Conservation (phyloP, 345 rosid genomes). For the Bruguiera parviflora region DNA sequence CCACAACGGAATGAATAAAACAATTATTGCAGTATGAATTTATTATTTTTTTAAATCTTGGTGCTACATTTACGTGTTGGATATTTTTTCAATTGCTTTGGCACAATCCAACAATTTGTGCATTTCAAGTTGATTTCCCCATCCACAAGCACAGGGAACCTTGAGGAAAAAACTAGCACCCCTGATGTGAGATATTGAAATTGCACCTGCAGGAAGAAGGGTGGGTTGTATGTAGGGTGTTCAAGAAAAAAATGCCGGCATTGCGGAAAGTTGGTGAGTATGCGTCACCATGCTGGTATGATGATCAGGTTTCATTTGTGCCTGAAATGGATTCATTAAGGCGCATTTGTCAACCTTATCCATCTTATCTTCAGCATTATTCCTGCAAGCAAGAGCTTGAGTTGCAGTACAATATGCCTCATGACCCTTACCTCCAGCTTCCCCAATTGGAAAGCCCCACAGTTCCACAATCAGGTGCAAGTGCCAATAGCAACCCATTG, state of each 20-base stretch:
- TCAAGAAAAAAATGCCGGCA: slow-evolving; percentile 77
- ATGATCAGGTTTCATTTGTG: slow-evolving; percentile 75
- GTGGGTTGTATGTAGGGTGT: slow-evolving; percentile 96
- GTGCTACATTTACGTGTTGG: no score
- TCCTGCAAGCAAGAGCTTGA: slow-evolving; percentile 84
- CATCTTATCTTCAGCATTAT: slow-evolving; percentile 48
- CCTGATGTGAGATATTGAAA: slow-evolving; percentile 6
- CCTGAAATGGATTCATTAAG: slow-evolving; percentile 61
- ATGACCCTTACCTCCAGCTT: slow-evolving; percentile 64
- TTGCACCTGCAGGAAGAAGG: slow-evolving; percentile 58
- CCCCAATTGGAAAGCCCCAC: slow-evolving; percentile 82
- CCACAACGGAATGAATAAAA: no score
- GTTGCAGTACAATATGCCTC: slow-evolving; percentile 48
- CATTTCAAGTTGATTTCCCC: not conserved
- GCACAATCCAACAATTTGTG: no score
- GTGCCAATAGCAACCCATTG: slow-evolving; percentile 42
- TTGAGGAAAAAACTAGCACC: not conserved
- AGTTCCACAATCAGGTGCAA: slow-evolving; percentile 47
- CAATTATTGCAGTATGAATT: no score
- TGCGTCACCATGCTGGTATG: slow-evolving; percentile 77
- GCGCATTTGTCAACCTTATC: slow-evolving; percentile 43
- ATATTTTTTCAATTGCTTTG: not conserved
- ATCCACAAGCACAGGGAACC: not conserved
- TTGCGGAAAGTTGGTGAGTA: slow-evolving; percentile 48
- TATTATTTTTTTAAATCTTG: no score